Conservation (phyloP, 2,329 filamentous ascomycete species). For the Aureobasidium lini region DNA sequence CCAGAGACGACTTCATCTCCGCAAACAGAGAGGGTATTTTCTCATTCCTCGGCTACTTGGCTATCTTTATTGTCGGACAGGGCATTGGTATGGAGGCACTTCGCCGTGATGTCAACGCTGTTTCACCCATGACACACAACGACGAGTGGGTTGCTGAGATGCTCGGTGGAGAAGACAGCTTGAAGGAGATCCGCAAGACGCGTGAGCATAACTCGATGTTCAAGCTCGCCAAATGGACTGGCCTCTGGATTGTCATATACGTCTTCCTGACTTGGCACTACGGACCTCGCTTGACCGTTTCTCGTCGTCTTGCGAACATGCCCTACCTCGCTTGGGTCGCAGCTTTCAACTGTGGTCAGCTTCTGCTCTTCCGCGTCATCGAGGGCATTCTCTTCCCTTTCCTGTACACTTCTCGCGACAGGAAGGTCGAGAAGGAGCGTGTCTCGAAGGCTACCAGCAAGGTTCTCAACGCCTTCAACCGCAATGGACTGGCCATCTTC, state of each 20-base stretch:
- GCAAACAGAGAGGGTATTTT: slow-evolving; percentile 95
- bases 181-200: slow-evolving; percentile 11
- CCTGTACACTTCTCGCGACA: slow-evolving; percentile 52
- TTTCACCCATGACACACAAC: slow-evolving; percentile 25
- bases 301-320: slow-evolving; percentile 82
- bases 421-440: slow-evolving; percentile 53
- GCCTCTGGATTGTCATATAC: slow-evolving; percentile 65
- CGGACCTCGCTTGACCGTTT: slow-evolving; percentile 69
- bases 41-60: slow-evolving; percentile 86
- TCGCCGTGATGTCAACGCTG: slow-evolving; percentile 41
- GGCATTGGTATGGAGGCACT: slow-evolving; percentile 74
- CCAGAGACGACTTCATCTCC: slow-evolving; percentile 69
- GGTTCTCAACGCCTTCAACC: slow-evolving; percentile 77
- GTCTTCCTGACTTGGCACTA: slow-evolving; percentile 59
- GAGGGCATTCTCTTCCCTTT: slow-evolving; percentile 73
- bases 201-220: slow-evolving; percentile 19
- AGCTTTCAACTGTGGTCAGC: slow-evolving; percentile 82
- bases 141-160: slow-evolving; percentile 31
- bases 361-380: slow-evolving; percentile 68
- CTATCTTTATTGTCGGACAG: slow-evolving; percentile 88
- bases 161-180: slow-evolving; percentile 19
- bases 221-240: slow-evolving; percentile 57
- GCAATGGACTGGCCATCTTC: slow-evolving; percentile 80
- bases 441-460: slow-evolving; percentile 66
- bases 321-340: slow-evolving; percentile 89